These are phyloP conservation scores for Speleostelium caveatum DNA, from an alignment of 78 protist genomes.

Conservation along the genomic window DNA sequence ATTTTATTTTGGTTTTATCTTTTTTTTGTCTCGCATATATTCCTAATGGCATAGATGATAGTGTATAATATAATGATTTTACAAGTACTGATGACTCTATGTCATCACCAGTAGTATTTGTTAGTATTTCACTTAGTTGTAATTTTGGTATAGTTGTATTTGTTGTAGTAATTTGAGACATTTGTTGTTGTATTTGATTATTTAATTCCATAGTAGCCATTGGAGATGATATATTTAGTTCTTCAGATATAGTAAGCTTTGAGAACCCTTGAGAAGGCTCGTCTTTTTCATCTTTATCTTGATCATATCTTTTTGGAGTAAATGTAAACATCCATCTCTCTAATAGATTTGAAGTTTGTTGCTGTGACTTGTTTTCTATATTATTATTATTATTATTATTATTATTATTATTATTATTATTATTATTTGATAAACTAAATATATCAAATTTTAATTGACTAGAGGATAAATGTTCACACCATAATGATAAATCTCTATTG, in stretches of 20 bases:
- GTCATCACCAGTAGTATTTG: neutral
- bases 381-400: neutral
- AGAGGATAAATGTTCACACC: slow-evolving; percentile 47
- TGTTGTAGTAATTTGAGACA: neutral
- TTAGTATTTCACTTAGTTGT: neutral
- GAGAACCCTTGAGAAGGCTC: neutral
- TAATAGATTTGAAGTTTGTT: neutral
- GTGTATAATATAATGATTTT: slow-evolving; percentile 38
- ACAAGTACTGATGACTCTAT: slow-evolving; percentile 7
- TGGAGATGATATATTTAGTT: slow-evolving; percentile 8
- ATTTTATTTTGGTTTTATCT: slow-evolving; percentile 32
- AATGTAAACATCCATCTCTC: slow-evolving; percentile 70
- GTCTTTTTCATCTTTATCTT: neutral
- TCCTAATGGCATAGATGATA: slow-evolving; percentile 40
- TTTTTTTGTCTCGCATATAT: neutral
- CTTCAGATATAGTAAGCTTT: slow-evolving; percentile 31
- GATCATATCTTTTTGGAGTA: slow-evolving; percentile 8
- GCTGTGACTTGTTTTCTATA: neutral
- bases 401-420: neutral
- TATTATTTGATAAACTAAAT: neutral
- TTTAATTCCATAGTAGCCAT: neutral
- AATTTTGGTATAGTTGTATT: neutral
- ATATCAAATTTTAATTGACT: slow-evolving; percentile 6
- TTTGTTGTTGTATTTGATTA: slow-evolving; percentile 1
- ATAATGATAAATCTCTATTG: slow-evolving; percentile 61